These are phyloP conservation scores for Fusarium virguliforme DNA, from an alignment of 2,329 filamentous ascomycete species.

Conservation along the genomic window DNA sequence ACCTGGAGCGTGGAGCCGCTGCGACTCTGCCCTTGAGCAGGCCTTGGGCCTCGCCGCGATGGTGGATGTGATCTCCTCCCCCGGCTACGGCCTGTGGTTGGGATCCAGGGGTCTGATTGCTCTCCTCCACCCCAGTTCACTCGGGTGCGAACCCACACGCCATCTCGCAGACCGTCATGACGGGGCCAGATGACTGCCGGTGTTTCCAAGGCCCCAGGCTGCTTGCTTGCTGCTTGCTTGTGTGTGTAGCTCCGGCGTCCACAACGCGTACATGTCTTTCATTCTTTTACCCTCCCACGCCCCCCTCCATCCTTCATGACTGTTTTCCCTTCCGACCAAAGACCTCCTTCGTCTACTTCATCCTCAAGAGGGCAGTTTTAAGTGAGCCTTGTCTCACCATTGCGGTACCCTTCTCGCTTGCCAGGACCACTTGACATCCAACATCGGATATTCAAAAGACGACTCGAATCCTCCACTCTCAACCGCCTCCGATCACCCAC, in stretches of 20 bases:
- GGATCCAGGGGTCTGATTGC: constrained; percentile 50
- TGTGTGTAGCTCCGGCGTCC: constrained; percentile 33
- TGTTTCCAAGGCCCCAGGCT: constrained; percentile 46
- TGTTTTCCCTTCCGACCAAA: constrained; percentile 50
- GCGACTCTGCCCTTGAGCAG: constrained; percentile 37
- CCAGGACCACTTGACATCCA: constrained; percentile 43
- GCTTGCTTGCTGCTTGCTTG: not conserved
- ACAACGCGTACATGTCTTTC: constrained; percentile 51
- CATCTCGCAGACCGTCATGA: constrained; percentile 52
- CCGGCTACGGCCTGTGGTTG: constrained; percentile 40
- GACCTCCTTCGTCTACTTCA: constrained; percentile 55
- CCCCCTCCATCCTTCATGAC: constrained; percentile 51
- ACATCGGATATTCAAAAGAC: constrained; percentile 51
- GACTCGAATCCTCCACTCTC: constrained; percentile 43
- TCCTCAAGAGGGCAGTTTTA: constrained; percentile 54
- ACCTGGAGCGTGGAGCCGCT: constrained; percentile 35
- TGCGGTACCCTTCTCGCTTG: constrained; percentile 54
- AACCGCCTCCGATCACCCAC: constrained; percentile 31
- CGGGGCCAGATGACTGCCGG: constrained; percentile 50
- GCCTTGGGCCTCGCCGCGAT: constrained; percentile 38
- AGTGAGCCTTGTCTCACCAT: constrained; percentile 55
- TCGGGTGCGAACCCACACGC: constrained; percentile 53
- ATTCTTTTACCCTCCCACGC: constrained; percentile 58
- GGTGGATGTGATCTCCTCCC: constrained; percentile 46
- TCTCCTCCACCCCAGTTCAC: constrained; percentile 50